Percentiles rank a stretch among this genome's conserved stretches.
Evolutionary conservation across 2,329 filamentous ascomycete species (phyloP).

Genomic region (Hypomyces rosellus): DNA sequence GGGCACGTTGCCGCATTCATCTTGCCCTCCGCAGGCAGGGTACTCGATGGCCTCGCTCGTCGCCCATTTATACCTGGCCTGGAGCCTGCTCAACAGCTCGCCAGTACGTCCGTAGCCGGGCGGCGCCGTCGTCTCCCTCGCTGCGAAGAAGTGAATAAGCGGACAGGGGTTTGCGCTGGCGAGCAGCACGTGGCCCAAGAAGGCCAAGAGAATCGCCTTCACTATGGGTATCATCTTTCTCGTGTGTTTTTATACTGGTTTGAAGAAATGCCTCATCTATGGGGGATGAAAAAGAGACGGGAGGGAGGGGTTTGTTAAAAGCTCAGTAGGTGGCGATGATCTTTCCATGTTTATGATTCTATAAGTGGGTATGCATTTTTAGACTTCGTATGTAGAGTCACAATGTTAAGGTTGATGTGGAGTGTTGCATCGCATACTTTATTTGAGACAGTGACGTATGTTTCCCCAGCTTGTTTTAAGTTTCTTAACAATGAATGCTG

Average conservation of each 20-base stretch:
- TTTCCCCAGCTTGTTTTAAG: too few relatives aligned
- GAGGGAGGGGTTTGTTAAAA: background rate
- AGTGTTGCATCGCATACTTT: too few relatives aligned
- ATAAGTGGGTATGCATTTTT: too few relatives aligned
- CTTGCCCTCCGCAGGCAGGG: background rate
- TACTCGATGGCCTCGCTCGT: background rate
- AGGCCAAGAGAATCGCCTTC: background rate
- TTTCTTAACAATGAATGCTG: too few relatives aligned
- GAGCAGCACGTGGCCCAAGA: background rate
- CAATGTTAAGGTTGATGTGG: too few relatives aligned
- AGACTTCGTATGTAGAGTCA: too few relatives aligned
- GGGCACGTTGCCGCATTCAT: background rate
- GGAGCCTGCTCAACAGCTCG: background rate
- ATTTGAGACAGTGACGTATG: too few relatives aligned
- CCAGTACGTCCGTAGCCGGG: background rate
- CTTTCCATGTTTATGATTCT: too few relatives aligned
- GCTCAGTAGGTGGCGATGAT: too few relatives aligned
- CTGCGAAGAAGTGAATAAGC: background rate
- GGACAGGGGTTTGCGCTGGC: background rate
- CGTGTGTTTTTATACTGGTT: too few relatives aligned
- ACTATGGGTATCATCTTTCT: background rate
- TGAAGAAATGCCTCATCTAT: background rate
- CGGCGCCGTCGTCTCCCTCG: background rate
- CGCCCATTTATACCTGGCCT: background rate
- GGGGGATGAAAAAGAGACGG: background rate